Percentiles rank a stretch among this genome's conserved stretches.
Conservation (phyloP, 2,329 filamentous ascomycete genomes). For the Orbilia oligospora region DNA sequence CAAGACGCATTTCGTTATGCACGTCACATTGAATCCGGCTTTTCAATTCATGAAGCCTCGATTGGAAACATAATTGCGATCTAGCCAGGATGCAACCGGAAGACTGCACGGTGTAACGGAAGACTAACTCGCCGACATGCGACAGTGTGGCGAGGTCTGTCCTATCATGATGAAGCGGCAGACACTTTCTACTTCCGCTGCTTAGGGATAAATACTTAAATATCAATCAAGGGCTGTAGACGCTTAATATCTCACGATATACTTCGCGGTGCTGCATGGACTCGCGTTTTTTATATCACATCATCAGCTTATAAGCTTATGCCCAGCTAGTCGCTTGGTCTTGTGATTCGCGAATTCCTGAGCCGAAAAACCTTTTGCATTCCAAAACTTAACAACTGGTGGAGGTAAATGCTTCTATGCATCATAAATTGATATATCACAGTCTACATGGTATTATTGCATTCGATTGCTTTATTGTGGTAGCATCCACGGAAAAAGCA, state of each 20-base stretch:
- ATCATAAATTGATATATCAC: neutral
- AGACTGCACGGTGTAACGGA: constrained; percentile 14
- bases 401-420: neutral
- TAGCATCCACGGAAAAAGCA: constrained; percentile 4
- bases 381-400: neutral
- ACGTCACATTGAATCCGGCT: constrained; percentile 39
- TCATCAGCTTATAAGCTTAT: constrained; percentile 1
- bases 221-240: constrained; percentile 3
- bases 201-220: constrained; percentile 27
- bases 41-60: constrained; percentile 7
- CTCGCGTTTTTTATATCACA: constrained; percentile 6
- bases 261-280: constrained; percentile 9
- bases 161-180: constrained; percentile 42
- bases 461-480: neutral
- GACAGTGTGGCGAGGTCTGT: constrained; percentile 26
- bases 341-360: neutral
- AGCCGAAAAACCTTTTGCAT: neutral
- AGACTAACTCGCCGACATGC: constrained; percentile 25
- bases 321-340: constrained; percentile 1
- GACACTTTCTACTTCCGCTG: constrained; percentile 24
- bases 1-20: constrained; percentile 41
- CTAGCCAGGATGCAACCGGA: constrained; percentile 4
- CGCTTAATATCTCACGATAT: constrained; percentile 30
- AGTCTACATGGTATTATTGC: neutral
- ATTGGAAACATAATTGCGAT: constrained; percentile 4